Conservation (phyloP, 805 yeast species). For the Suhomyces emberorum region DNA sequence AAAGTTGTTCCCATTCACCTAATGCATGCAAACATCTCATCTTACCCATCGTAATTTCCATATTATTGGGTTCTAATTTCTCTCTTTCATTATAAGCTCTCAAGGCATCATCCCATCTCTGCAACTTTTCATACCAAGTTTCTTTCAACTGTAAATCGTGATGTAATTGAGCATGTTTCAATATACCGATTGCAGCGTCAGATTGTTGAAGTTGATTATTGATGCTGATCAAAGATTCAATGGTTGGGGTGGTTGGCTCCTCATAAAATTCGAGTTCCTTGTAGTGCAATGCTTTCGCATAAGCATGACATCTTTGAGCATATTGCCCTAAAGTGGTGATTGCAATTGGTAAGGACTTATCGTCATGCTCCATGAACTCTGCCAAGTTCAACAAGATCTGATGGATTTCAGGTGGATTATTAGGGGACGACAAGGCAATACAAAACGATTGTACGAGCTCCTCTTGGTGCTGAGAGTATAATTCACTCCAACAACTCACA, state of each 20-base stretch:
- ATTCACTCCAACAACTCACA: constrained; percentile 92
- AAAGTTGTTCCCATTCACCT: constrained; percentile 97
- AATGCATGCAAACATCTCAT: constrained; percentile 97
- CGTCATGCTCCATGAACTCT: constrained; percentile 97
- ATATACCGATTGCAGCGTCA: constrained; percentile 96
- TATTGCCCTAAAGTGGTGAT: constrained; percentile 87
- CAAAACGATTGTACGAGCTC: constrained; percentile 84
- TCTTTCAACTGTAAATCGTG: constrained; percentile 90
- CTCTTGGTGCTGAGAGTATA: constrained; percentile 84
- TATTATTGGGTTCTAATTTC: constrained; percentile 57
- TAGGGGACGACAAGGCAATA: constrained; percentile 82
- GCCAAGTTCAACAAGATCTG: constrained; percentile 86
- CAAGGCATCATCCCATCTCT: constrained; percentile 97
- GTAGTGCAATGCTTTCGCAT: constrained; percentile 94
- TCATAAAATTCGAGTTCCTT: constrained; percentile 93
- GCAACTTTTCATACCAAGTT: constrained; percentile 96
- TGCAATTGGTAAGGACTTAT: constrained; percentile 86
- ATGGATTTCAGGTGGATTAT: constrained; percentile 93
- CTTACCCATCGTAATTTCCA: constrained; percentile 93
- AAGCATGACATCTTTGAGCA: constrained; percentile 94
- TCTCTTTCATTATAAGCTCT: constrained; percentile 84
- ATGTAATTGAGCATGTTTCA: constrained; percentile 89
- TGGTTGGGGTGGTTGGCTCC: constrained; percentile 87
- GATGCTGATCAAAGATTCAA: constrained; percentile 87
- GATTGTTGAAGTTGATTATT: constrained; percentile 94